Percentiles rank a stretch among this genome's conserved stretches.
Conservation (phyloP, 768 basidiomycete genomes). For the Tubosaeta sp. region DNA sequence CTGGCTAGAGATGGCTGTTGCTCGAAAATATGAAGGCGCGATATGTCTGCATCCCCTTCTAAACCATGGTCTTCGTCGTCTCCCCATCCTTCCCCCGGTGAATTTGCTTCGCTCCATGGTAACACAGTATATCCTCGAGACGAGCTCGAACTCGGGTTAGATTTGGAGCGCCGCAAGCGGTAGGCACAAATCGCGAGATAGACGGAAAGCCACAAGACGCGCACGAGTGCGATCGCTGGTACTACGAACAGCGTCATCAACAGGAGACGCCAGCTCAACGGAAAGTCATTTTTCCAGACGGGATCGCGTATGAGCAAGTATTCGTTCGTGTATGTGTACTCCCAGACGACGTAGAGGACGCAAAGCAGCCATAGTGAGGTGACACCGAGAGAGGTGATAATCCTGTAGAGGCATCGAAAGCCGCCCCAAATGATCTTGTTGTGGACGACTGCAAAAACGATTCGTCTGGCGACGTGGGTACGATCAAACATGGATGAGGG, state of each 20-base stretch:
- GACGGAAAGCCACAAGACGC: conserved; percentile 2
- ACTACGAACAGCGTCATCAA: conserved; percentile 12
- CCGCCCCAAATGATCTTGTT: background rate
- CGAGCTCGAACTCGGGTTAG: background rate
- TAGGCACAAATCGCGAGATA: background rate
- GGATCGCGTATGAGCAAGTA: conserved; percentile 1
- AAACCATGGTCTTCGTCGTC: background rate
- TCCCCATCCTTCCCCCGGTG: conserved; percentile 1
- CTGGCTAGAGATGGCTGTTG: background rate
- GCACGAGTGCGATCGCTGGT: conserved; percentile 10
- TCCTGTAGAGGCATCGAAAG: background rate
- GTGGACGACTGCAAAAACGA: background rate
- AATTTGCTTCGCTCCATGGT: conserved; percentile 1
- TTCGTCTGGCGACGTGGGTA: background rate
- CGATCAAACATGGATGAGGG: conserved; percentile 6
- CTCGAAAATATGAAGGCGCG: background rate
- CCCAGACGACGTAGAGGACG: conserved; percentile 8
- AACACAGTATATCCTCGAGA: conserved; percentile 12
- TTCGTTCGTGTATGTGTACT: conserved; percentile 3
- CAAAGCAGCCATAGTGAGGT: background rate
- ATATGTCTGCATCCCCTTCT: background rate
- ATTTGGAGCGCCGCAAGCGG: background rate
- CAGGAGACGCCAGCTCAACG: conserved; percentile 15
- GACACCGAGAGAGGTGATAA: background rate
- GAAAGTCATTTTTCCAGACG: conserved; percentile 19